Evolutionary conservation across 805 yeast species (phyloP), one percentile per base, ranked within the genome.

Genomic region (Zygosaccharomyces rouxii): DNA sequence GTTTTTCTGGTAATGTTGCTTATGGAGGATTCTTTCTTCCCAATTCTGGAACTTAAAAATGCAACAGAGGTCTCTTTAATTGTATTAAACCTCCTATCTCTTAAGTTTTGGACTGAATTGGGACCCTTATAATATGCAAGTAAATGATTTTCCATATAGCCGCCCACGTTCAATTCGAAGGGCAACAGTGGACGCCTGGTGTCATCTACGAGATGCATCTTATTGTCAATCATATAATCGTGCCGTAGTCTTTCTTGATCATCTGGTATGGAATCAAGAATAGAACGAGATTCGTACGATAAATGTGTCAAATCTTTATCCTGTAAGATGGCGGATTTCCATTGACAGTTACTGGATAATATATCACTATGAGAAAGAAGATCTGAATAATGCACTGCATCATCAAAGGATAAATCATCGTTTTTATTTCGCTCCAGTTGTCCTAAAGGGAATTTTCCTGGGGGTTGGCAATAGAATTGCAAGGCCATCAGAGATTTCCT

Each of bases 401-500:
- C 44, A 11, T 41, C 44, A 10, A 21, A 30, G 6, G 35, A 26
- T 13, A 35, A 13, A 7, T 44, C 23, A 35, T 38, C 28, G 13
- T 38, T 33, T 16, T 10, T 22, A 18, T 35, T 6, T 7, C 9
- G 28, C 10, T 30, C 9, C 23, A 7, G 30, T 10, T 26, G 29
- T 29, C 28, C 21, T 10, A 45, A 38, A 5, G 35, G 31, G 16
- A 51, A 49, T 3, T 42, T 41, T 7, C 49, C 52, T 6, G 57
- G 54, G 0, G 52, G 40, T 5, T 53, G 44, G 28, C 50, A 53
- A 46, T 53, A 49, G 45, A 61, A 68, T 55, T 81, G 84, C 30
- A 78, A 64, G 3, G 68, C 64, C 62, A 71, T 64, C 9, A 82
- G 54, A 33, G 74, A 70, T 49, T 69, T 71, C 44, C 86, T 66